A percentile compares a stretch with the other conserved stretches of the same genome.
Evolutionary conservation across 2,329 filamentous ascomycete genomes (phyloP).

Genomic region (Phialemoniopsis sp.): DNA sequence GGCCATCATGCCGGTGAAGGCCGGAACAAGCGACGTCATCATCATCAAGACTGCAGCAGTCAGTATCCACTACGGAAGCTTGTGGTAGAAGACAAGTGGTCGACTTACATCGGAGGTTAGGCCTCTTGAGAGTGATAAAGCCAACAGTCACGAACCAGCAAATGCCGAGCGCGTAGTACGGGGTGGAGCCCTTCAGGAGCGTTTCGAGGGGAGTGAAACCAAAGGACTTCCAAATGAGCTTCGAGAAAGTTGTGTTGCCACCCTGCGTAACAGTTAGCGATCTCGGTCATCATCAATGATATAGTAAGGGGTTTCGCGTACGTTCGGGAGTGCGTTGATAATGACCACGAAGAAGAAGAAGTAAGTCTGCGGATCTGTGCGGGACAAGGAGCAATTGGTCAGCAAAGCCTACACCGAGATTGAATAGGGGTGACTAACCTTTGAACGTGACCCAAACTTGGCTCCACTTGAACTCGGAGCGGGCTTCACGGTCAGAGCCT

Average conservation of each 20-base stretch:
- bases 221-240: conserved; percentile 24
- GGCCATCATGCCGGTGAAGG: conserved; percentile 21
- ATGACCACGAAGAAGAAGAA: conserved; percentile 27
- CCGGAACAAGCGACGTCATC: conserved; percentile 21
- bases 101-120: conserved; percentile 18
- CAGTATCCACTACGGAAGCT: conserved; percentile 12
- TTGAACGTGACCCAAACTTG: too few relatives aligned
- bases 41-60: too few relatives aligned
- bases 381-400: too few relatives aligned
- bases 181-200: conserved; percentile 21
- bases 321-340: conserved; percentile 23
- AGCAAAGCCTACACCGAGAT: too few relatives aligned
- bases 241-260: conserved; percentile 22
- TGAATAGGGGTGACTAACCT: too few relatives aligned
- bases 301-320: too few relatives aligned
- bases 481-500: too few relatives aligned
- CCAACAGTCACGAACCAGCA: conserved; percentile 20
- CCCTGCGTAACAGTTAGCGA: too few relatives aligned
- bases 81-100: background rate
- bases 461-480: too few relatives aligned
- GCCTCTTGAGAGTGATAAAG: too few relatives aligned
- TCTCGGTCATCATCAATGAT: too few relatives aligned
- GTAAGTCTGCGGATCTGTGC: conserved; percentile 23
- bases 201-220: conserved; percentile 23
- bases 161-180: conserved; percentile 19